Conservation (phyloP, 164 flowering plant genomes). For the Magnolia sinica region DNA sequence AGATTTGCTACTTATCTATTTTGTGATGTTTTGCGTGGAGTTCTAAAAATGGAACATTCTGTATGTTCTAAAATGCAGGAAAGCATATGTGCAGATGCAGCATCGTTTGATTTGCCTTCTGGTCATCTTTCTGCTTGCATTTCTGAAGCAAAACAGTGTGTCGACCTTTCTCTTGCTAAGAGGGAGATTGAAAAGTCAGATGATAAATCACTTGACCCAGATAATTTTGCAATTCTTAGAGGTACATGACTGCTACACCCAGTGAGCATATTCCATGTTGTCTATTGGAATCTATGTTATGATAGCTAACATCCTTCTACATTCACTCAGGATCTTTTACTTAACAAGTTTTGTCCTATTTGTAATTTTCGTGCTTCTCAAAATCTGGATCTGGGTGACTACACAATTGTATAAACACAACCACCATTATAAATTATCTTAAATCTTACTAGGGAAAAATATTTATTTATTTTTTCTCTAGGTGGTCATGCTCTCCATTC, state of each 20-base stretch:
- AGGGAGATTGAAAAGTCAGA: constrained; percentile 46
- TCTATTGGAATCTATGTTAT: background rate
- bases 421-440: background rate
- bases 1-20: background rate
- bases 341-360: background rate
- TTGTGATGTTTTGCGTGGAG: background rate
- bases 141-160: constrained; percentile 80
- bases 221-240: constrained; percentile 80
- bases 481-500: background rate
- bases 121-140: constrained; percentile 72
- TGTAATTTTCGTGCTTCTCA: background rate
- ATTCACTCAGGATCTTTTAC: background rate
- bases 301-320: background rate
- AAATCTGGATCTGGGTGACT: background rate
- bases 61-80: constrained; percentile 55
- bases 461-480: no score
- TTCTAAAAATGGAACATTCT: background rate
- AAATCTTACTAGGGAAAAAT: no score
- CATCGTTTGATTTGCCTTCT: constrained; percentile 88
- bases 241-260: constrained; percentile 34
- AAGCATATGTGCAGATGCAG: constrained; percentile 93
- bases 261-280: background rate
- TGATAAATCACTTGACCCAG: constrained; percentile 68
- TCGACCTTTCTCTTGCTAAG: constrained; percentile 55
- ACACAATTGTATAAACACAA: background rate